Evolutionary conservation across 2,329 filamentous ascomycete species (phyloP).

Genomic region (Incumbomyces lentus): DNA sequence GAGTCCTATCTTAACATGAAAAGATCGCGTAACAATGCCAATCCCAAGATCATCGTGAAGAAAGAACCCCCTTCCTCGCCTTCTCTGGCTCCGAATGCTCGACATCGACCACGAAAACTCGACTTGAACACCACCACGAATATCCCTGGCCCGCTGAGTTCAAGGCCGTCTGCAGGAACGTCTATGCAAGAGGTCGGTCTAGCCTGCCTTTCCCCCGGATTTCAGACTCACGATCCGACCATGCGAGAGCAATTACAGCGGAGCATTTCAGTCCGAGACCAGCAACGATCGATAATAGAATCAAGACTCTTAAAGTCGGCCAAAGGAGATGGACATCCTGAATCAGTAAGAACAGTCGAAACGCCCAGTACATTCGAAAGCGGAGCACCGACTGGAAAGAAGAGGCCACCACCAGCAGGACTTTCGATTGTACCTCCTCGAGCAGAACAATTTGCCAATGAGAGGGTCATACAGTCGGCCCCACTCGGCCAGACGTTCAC

Average conservation of each 20-base stretch:
- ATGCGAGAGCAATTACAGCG: constrained; percentile 94
- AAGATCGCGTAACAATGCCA: constrained; percentile 37
- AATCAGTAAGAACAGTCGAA: constrained; percentile 38
- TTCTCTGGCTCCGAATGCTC: constrained; percentile 56
- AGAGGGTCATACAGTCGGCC: constrained; percentile 93
- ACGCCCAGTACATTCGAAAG: constrained; percentile 55
- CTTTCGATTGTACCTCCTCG: constrained; percentile 92
- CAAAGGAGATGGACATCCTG: constrained; percentile 56
- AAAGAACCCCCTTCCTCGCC: constrained; percentile 84
- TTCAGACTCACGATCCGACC: constrained; percentile 89
- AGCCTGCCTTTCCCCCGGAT: constrained; percentile 88
- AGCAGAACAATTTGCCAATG: constrained; percentile 81
- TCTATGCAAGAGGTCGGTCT: constrained; percentile 88
- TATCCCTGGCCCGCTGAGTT: constrained; percentile 27
- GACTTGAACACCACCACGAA: constrained; percentile 52
- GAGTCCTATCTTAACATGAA: constrained; percentile 10
- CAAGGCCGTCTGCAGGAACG: constrained; percentile 55
- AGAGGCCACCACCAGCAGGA: constrained; percentile 68
- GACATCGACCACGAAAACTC: constrained; percentile 65
- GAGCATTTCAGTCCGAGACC: constrained; percentile 84
- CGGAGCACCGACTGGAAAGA: constrained; percentile 48
- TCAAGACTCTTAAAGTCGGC: constrained; percentile 78
- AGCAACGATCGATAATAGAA: constrained; percentile 92
- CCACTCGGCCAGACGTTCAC: constrained; percentile 93
- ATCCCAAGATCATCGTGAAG: constrained; percentile 84